These are phyloP conservation scores for Powellomyces hirtus DNA, from an alignment of 192 early-diverging fungal genomes.

Conservation along the genomic window DNA sequence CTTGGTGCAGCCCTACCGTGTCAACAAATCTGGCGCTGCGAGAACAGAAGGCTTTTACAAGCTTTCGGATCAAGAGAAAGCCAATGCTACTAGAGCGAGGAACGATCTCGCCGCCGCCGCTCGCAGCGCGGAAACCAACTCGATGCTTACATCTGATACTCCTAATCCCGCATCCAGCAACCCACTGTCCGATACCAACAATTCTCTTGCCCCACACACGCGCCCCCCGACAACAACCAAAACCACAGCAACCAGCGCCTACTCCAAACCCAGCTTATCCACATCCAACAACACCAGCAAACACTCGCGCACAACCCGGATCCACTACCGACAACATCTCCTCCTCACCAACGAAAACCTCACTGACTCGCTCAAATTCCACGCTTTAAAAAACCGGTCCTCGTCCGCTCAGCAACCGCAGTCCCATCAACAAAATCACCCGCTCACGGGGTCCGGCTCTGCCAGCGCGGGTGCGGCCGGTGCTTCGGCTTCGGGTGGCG, in stretches of 20 bases:
- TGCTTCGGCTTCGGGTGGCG: neutral
- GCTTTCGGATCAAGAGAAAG: slow-evolving; percentile 66
- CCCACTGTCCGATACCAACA: neutral
- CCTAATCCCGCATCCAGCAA: neutral
- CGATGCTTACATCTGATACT: neutral
- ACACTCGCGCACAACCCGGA: slow-evolving; percentile 32
- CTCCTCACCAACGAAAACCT: slow-evolving; percentile 22
- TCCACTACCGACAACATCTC: slow-evolving; percentile 32
- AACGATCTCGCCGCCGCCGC: slow-evolving; percentile 38
- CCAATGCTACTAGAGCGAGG: slow-evolving; percentile 52
- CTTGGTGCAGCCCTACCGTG: neutral
- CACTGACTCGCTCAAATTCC: slow-evolving; percentile 80
- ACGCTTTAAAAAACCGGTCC: slow-evolving; percentile 84
- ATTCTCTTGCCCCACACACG: slow-evolving; percentile 1
- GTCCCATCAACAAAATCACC: neutral
- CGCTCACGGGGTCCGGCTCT: neutral
- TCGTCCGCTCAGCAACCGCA: neutral
- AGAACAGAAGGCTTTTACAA: slow-evolving; percentile 78
- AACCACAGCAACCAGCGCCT: slow-evolving; percentile 27
- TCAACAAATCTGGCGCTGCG: slow-evolving; percentile 70
- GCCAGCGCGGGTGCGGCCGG: neutral
- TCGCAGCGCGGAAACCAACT: neutral
- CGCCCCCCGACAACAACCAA: slow-evolving; percentile 49
- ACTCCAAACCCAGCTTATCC: slow-evolving; percentile 7
- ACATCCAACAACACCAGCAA: slow-evolving; percentile 3